Conservation (phyloP, 75 land plant species). For the Sequoia sempervirens region DNA sequence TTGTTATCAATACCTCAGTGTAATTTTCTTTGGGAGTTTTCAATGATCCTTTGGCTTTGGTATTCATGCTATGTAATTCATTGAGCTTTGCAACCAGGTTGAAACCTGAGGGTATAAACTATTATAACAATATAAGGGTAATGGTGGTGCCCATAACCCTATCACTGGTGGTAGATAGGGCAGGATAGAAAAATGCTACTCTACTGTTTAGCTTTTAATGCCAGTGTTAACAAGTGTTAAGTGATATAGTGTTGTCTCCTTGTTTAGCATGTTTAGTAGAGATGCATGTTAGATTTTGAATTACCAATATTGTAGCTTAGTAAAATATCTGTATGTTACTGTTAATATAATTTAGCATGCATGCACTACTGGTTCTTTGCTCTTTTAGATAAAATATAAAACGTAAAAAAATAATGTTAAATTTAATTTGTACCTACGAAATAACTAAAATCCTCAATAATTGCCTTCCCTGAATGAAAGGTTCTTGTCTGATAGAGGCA, state of each 20-base stretch:
- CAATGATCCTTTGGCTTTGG: not conserved
- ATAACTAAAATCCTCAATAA: not conserved
- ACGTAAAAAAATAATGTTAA: not conserved
- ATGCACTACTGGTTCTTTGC: not conserved
- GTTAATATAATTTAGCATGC: not conserved
- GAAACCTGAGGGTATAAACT: not conserved
- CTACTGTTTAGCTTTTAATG: not conserved
- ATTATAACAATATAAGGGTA: not conserved
- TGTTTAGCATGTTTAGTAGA: not conserved
- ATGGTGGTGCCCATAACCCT: not conserved
- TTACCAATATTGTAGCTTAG: not conserved
- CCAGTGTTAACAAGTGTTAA: not conserved
- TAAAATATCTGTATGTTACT: not conserved
- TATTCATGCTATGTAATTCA: not conserved
- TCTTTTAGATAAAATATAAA: not conserved
- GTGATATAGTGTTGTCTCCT: not conserved
- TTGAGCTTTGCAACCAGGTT: not conserved
- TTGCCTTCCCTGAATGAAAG: not conserved
- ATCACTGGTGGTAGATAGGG: not conserved
- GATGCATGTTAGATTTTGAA: not conserved
- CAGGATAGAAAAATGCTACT: not conserved
- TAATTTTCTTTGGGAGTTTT: not conserved
- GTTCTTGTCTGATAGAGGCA: not conserved
- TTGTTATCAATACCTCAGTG: not conserved
- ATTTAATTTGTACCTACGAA: not conserved